phyloP scores from a whole-genome alignment of 2,329 filamentous ascomycete species.

The Pseudogymnoascus sp. region DNA sequence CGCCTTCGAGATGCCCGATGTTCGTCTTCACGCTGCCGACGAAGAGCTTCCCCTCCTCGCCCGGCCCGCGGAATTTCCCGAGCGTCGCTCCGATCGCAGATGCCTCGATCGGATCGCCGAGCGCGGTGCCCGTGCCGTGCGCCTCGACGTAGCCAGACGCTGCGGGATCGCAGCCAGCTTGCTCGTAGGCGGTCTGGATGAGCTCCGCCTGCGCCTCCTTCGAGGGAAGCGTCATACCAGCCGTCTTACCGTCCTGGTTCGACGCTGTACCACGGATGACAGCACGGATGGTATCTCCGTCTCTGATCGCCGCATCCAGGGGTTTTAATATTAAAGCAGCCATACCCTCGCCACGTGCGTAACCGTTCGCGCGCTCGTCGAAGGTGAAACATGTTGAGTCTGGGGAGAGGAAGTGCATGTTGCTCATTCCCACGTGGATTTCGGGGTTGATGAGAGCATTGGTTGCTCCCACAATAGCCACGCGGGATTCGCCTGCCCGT shows the following conservation, averaged over 20 bases:
- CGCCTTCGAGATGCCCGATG: slow-evolving; percentile 24
- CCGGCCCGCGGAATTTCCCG: slow-evolving; percentile 14
- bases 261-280: slow-evolving; percentile 36
- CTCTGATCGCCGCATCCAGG: slow-evolving; percentile 34
- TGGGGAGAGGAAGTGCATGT: slow-evolving; percentile 26
- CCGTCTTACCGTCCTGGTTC: slow-evolving; percentile 40
- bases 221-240: slow-evolving; percentile 38
- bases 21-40: slow-evolving; percentile 23
- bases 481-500: slow-evolving; percentile 25
- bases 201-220: slow-evolving; percentile 29
- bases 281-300: slow-evolving; percentile 37
- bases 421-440: slow-evolving; percentile 25
- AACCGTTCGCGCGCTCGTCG: slow-evolving; percentile 38
- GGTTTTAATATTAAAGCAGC: slow-evolving; percentile 37
- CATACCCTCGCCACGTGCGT: slow-evolving; percentile 40
- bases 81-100: slow-evolving; percentile 18
- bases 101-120: slow-evolving; percentile 17
- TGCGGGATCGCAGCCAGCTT: slow-evolving; percentile 12
- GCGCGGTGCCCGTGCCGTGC: background rate
- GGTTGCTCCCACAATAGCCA: slow-evolving; percentile 14
- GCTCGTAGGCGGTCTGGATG: slow-evolving; percentile 28
- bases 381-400: slow-evolving; percentile 29
- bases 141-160: slow-evolving; percentile 17
- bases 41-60: slow-evolving; percentile 9
- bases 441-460: slow-evolving; percentile 19